Evolutionary conservation across 1,284 basidiomycete species (phyloP), one percentile per base, ranked within the genome.

Genomic region (Ganoderma sp.): DNA sequence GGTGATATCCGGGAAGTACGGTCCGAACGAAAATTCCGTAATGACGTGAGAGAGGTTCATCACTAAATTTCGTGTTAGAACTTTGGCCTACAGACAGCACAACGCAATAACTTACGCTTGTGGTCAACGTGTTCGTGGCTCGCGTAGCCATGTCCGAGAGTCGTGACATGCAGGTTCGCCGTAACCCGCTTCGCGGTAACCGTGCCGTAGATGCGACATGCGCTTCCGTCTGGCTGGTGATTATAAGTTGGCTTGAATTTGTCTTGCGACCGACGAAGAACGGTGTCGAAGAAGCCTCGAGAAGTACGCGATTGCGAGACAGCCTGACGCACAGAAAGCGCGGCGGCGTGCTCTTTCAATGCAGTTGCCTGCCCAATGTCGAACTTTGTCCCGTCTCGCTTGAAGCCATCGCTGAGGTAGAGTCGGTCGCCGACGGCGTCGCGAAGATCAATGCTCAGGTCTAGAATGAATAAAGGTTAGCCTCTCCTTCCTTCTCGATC

Each of bases 41-140:
- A 99, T 95, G 67, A 98, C 91, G 81, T 99, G 97, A 1, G 95
- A 95, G 42, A 99, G 85, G 78, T 99, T 99, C 95, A 99, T 98
- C 71, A 92, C 94, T 97, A 73, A 19, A 22, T 9, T 52, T 9
- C 58, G 61, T 15, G n/a, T 56, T 5, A 39, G 45, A 22, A 19
- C 14, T 56, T n/a, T 59, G 22, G 14, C 25, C 28, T 22, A 43
- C 19, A 19, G 19, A 42, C 14, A 10, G 42, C 64, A 19, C 56
- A 58, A 71, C 48, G 66, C 62, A 62, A 28, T 19, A 15, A 83
- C 88, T 73, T 74, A 96, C 94, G 78, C 8, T 80, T 85, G 76
- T 98, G 96, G 71, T 95, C 92, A 2, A 96, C 94, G 78, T 98
- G 96, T 70, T 95, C 88, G 71, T 86, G 85, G 75, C 92, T 95